Percentiles rank a stretch among this genome's conserved stretches.
These are phyloP conservation scores for Trapa incisa DNA, from an alignment of 345 rosid genomes.

Conservation along the genomic window DNA sequence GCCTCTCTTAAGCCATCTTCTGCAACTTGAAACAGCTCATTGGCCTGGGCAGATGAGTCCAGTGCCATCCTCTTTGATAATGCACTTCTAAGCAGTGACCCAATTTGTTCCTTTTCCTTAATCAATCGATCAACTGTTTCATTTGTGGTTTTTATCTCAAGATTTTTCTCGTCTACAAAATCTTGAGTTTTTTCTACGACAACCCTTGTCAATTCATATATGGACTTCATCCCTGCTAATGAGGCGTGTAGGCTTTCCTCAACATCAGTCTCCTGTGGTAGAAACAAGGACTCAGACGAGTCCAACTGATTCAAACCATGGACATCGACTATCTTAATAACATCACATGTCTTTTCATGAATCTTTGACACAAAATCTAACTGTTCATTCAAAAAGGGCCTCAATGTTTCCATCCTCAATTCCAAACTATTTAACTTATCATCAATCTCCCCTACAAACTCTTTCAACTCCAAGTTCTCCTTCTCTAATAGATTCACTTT, in stretches of 20 bases:
- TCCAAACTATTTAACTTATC: constrained; percentile 56
- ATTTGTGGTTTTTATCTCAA: constrained; percentile 48
- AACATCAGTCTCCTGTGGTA: constrained; percentile 66
- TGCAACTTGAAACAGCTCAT: constrained; percentile 64
- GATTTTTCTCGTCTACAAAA: constrained; percentile 54
- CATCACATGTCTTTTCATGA: constrained; percentile 54
- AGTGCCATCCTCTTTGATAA: constrained; percentile 55
- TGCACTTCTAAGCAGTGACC: constrained; percentile 75
- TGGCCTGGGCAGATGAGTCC: constrained; percentile 46
- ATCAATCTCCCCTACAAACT: constrained; percentile 58
- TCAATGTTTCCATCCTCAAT: constrained; percentile 49
- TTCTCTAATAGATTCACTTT: constrained; percentile 36
- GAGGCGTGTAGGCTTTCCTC: constrained; percentile 86
- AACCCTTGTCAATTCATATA: constrained; percentile 49
- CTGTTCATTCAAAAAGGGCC: constrained; percentile 68
- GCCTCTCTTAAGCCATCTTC: constrained; percentile 75
- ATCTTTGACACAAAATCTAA: constrained; percentile 70
- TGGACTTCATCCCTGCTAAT: constrained; percentile 88
- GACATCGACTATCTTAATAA: constrained; percentile 46
- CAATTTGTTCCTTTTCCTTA: constrained; percentile 88
- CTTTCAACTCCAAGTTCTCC: constrained; percentile 49
- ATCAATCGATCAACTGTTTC: constrained; percentile 53
- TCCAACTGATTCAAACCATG: constrained; percentile 52
- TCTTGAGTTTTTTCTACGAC: constrained; percentile 47
- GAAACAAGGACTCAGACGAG: constrained; percentile 70